These are phyloP conservation scores for Lachnellula cervina DNA, from an alignment of 2,329 filamentous ascomycete genomes.

Conservation along the genomic window DNA sequence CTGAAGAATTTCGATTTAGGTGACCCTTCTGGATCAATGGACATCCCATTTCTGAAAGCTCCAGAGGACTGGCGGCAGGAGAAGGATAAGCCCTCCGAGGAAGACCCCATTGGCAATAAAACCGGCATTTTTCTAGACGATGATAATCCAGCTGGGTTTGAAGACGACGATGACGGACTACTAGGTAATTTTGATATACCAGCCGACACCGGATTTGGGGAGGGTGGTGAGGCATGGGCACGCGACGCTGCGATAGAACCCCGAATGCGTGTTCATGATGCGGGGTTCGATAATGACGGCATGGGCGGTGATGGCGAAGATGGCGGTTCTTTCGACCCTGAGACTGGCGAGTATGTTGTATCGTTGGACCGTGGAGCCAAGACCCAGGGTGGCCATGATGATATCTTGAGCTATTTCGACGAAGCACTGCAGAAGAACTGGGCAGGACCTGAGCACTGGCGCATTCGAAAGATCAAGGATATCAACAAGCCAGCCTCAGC, in stretches of 20 bases:
- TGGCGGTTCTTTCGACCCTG: constrained; percentile 55
- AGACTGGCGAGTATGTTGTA: constrained; percentile 70
- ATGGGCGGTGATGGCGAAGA: constrained; percentile 47
- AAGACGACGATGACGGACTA: constrained; percentile 67
- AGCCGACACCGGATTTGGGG: constrained; percentile 78
- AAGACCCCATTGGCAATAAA: constrained; percentile 54
- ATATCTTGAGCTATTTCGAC: constrained; percentile 97
- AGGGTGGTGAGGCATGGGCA: constrained; percentile 95
- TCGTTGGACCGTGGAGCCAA: constrained; percentile 72
- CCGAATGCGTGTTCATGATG: constrained; percentile 74
- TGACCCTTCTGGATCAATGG: constrained; percentile 75
- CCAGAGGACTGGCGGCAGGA: constrained; percentile 79
- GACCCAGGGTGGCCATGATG: constrained; percentile 66
- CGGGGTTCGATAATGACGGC: constrained; percentile 49
- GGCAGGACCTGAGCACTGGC: constrained; percentile 98
- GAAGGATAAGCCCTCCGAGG: constrained; percentile 53
- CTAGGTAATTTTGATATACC: constrained; percentile 65
- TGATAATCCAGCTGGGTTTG: constrained; percentile 77
- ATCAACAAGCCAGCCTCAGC: constrained; percentile 57
- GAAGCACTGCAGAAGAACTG: constrained; percentile 95
- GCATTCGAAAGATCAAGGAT: constrained; percentile 88
- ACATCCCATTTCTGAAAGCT: constrained; percentile 88
- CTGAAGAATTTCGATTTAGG: constrained; percentile 91
- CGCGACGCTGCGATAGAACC: constrained; percentile 81
- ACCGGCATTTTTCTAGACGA: constrained; percentile 83